Evolutionary conservation across 2,329 filamentous ascomycete species (phyloP).

Genomic region (Lojkania enalia): DNA sequence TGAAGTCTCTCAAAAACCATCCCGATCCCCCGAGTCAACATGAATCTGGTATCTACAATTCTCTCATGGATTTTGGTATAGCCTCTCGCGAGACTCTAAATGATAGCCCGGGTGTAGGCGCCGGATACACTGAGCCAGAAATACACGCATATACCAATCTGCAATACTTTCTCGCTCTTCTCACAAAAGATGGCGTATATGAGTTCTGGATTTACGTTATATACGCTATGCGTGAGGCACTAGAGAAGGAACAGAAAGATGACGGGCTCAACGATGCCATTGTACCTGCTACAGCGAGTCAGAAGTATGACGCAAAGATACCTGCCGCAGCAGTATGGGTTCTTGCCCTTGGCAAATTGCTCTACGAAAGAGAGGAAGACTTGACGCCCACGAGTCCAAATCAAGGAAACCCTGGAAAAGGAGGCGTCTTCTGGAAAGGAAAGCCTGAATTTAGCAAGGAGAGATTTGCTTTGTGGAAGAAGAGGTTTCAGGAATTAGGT

Average conservation of each 20-base stretch:
- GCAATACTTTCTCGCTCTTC: constrained; percentile 35
- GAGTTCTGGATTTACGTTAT: constrained; percentile 32
- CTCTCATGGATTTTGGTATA: constrained; percentile 27
- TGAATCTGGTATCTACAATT: constrained; percentile 24
- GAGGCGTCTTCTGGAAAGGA: constrained; percentile 35
- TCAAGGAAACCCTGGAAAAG: constrained; percentile 32
- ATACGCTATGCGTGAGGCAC: constrained; percentile 32
- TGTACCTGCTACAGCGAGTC: constrained; percentile 13
- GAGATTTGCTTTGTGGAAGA: constrained; percentile 40
- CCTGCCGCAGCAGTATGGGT: constrained; percentile 39
- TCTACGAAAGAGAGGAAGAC: constrained; percentile 31
- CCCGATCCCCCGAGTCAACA: constrained; percentile 21
- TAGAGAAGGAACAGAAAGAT: constrained; percentile 27
- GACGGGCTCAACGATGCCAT: constrained; percentile 12
- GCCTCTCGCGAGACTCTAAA: constrained; percentile 36
- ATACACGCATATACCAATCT: constrained; percentile 35
- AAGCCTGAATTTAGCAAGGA: constrained; percentile 34
- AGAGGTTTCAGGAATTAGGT: constrained; percentile 30
- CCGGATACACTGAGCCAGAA: constrained; percentile 25
- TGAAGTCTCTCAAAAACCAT: constrained; percentile 31
- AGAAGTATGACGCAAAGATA: constrained; percentile 31
- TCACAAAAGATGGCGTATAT: constrained; percentile 19
- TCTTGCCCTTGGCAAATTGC: constrained; percentile 20
- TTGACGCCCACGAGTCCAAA: constrained; percentile 31
- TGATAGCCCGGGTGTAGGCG: constrained; percentile 22